Evolutionary conservation across 2,329 filamentous ascomycete species (phyloP).

Genomic region (Gliomastix tumulicola): DNA sequence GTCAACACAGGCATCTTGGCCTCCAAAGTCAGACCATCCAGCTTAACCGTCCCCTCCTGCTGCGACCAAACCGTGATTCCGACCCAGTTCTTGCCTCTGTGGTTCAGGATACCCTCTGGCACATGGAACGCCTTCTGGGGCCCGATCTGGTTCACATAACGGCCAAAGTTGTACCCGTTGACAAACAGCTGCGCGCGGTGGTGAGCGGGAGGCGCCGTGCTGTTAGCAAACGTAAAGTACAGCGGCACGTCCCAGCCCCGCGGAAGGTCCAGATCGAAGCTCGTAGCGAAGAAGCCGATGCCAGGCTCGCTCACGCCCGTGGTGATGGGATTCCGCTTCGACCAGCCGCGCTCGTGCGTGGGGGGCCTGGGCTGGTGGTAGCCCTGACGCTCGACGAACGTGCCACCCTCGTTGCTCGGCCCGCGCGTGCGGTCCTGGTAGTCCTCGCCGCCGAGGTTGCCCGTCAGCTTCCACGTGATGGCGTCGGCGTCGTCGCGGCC

Average conservation of each 20-base stretch:
- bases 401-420: slow-evolving; percentile 52
- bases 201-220: slow-evolving; percentile 12
- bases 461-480: slow-evolving; percentile 54
- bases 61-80: not conserved
- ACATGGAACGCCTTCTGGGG: slow-evolving; percentile 63
- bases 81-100: slow-evolving; percentile 34
- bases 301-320: slow-evolving; percentile 48
- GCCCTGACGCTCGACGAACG: slow-evolving; percentile 49
- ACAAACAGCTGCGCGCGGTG: slow-evolving; percentile 54
- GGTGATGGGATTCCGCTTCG: too few relatives aligned
- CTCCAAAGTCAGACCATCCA: not conserved
- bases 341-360: slow-evolving; percentile 27
- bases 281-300: slow-evolving; percentile 46
- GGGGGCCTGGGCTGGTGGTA: slow-evolving; percentile 45
- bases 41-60: not conserved
- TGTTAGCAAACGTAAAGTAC: slow-evolving; percentile 45
- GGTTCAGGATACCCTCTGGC: slow-evolving; percentile 60
- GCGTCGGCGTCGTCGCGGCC: slow-evolving; percentile 31
- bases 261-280: slow-evolving; percentile 46
- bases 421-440: slow-evolving; percentile 47
- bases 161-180: slow-evolving; percentile 62
- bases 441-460: slow-evolving; percentile 54
- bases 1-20: not conserved
- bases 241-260: slow-evolving; percentile 49
- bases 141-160: slow-evolving; percentile 53